These are phyloP conservation scores for Cordyceps pruinosa DNA, from an alignment of 2,329 filamentous ascomycete species.

Conservation along the genomic window DNA sequence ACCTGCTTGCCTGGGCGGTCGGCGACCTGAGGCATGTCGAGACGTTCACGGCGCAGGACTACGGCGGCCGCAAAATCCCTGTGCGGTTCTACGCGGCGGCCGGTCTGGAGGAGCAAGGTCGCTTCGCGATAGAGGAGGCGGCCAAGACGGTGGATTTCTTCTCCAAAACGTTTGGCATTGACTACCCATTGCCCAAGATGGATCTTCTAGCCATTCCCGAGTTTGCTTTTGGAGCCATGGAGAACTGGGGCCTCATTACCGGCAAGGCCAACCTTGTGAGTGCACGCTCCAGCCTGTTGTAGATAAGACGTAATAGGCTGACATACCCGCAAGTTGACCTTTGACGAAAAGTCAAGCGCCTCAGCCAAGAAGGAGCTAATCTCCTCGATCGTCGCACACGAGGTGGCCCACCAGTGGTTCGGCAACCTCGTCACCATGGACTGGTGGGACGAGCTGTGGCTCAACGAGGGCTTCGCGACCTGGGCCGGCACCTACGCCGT, in stretches of 20 bases:
- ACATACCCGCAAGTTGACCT: conserved; percentile 44
- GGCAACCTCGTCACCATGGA: conserved; percentile 97
- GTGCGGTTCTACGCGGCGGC: conserved; percentile 91
- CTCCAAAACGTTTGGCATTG: conserved; percentile 83
- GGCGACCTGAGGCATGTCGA: conserved; percentile 92
- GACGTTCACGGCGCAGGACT: conserved; percentile 82
- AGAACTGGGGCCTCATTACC: conserved; percentile 95
- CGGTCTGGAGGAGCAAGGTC: conserved; percentile 81
- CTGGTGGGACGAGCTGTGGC: conserved; percentile 96
- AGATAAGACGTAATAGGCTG: background rate
- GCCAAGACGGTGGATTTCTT: conserved; percentile 89
- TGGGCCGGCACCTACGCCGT: conserved; percentile 61
- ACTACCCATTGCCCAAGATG: conserved; percentile 47
- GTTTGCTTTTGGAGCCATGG: conserved; percentile 93
- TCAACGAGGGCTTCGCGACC: conserved; percentile 82
- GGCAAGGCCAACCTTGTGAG: conserved; percentile 66
- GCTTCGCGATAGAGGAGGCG: conserved; percentile 82
- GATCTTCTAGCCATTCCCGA: conserved; percentile 87
- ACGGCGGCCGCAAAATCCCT: conserved; percentile 82
- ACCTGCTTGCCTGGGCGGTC: conserved; percentile 87
- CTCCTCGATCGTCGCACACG: conserved; percentile 91
- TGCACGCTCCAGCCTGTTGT: conserved; percentile 13
- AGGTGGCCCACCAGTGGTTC: conserved; percentile 96
- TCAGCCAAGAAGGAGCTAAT: conserved; percentile 89
- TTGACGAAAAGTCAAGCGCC: conserved; percentile 86